Evolutionary conservation across 805 yeast genomes (phyloP).

Genomic region (Ogataea pilisensis): DNA sequence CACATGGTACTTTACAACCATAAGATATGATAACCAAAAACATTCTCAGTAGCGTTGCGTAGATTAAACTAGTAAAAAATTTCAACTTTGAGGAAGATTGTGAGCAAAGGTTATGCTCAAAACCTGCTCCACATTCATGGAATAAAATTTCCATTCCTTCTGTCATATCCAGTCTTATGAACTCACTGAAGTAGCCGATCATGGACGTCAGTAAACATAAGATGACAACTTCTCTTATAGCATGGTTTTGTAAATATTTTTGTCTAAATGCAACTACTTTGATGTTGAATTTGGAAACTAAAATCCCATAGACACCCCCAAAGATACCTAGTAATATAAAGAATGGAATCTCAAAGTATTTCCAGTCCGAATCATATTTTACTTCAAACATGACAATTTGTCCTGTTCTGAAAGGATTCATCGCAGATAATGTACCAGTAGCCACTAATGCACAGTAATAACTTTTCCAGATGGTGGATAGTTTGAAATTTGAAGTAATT

Average conservation of each 20-base stretch:
- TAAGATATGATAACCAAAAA: conserved; percentile 76
- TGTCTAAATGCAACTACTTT: conserved; percentile 76
- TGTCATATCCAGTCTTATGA: conserved; percentile 86
- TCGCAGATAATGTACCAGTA: conserved; percentile 69
- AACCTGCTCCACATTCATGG: conserved; percentile 63
- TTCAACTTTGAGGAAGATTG: conserved; percentile 24
- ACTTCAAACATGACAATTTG: conserved; percentile 92
- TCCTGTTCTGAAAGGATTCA: conserved; percentile 93
- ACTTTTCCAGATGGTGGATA: conserved; percentile 83
- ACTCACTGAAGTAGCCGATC: conserved; percentile 79
- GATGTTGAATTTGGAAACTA: conserved; percentile 71
- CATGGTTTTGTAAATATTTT: conserved; percentile 51
- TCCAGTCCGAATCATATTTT: conserved; percentile 85
- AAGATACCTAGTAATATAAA: conserved; percentile 77
- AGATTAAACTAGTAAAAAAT: conserved; percentile 49
- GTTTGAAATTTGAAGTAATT: conserved; percentile 67
- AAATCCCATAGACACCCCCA: conserved; percentile 87
- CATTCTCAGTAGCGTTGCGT: conserved; percentile 73
- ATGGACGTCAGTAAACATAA: conserved; percentile 68
- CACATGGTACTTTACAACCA: conserved; percentile 96
- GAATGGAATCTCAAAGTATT: conserved; percentile 74
- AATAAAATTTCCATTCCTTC: conserved; percentile 88
- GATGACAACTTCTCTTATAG: conserved; percentile 66
- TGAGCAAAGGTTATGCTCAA: conserved; percentile 38
- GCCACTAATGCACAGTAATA: conserved; percentile 90